phyloP scores from a whole-genome alignment of 2,329 filamentous ascomycete genomes.

The Verticillium tricorpus region DNA sequence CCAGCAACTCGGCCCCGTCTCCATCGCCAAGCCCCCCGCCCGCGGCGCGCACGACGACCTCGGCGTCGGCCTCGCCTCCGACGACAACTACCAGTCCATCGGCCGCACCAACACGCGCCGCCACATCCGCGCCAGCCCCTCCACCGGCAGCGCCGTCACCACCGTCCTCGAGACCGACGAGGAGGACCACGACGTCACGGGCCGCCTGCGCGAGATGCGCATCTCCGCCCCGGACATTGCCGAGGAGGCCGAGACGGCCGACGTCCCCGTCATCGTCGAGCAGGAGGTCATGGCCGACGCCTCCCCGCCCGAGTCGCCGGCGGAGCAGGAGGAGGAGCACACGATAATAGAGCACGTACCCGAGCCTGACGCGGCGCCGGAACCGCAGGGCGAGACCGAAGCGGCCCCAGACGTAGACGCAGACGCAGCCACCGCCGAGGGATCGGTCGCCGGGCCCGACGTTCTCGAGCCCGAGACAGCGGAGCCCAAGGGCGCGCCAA shows the following conservation, averaged over 20 bases:
- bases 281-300: slow-evolving; percentile 21
- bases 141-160: slow-evolving; percentile 70
- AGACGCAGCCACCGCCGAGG: not conserved
- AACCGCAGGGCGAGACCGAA: not conserved
- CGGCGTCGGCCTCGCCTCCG: slow-evolving; percentile 28
- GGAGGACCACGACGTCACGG: slow-evolving; percentile 53
- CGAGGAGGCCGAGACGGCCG: slow-evolving; percentile 32
- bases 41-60: slow-evolving; percentile 11
- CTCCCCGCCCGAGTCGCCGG: slow-evolving; percentile 2
- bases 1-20: not conserved
- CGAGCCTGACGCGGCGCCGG: slow-evolving; percentile 6
- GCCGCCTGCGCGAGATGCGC: slow-evolving; percentile 41
- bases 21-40: slow-evolving; percentile 15
- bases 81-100: slow-evolving; percentile 49
- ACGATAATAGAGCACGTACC: not conserved
- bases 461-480: not conserved
- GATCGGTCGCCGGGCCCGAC: not conserved
- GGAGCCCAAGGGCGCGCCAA: not conserved
- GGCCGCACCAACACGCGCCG: slow-evolving; percentile 70
- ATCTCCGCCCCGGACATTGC: slow-evolving; percentile 59
- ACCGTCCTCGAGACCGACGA: slow-evolving; percentile 82
- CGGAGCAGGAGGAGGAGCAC: not conserved
- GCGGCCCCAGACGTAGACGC: not conserved
- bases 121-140: slow-evolving; percentile 76
- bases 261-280: slow-evolving; percentile 37